Base-by-base conservation (phyloP, 2,329 filamentous ascomycete species). In the Paraphaeosphaeria sporulosa region DNA sequence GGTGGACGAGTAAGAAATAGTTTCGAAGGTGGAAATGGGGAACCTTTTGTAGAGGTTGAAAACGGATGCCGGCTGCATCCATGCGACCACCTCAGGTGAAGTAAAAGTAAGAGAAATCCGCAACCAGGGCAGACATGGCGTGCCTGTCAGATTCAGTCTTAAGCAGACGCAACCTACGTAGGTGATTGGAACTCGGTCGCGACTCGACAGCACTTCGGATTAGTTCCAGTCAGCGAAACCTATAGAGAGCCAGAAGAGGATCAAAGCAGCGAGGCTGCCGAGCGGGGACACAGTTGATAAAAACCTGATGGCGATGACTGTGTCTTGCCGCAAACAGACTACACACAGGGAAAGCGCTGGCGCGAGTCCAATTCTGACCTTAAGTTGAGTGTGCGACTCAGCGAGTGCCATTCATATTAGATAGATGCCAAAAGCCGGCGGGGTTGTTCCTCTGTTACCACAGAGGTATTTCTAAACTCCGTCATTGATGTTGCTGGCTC, bases 101-200 rank as follows among this genome's bases (percentile, higher is more conserved):
- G 38, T 53, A 34, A 32, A 54, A 25, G 51, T 54, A 21, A 54
- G 40, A 30, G 38, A 43, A 17, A n/a, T 43, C 9, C n/a, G 51
- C 25, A 19, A 10, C 36, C 10, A 32, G 21, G 25, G 32, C 15
- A 38, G 23, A 30, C 9, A 46, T 34, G 19, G 40, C 4, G 30
- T 12, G 30, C 30, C 30, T 32, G 2, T 2, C 19, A 30, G 21
- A 13, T 42, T 13, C 17, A 40, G 6, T 40, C 2, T n/a, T n/a
- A 40, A 1, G 17, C 15, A 17, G 38, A 17, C 27, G 30, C 15
- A 10, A 10, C 4, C 7, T 27, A 5, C 3, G 4, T 7, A 44
- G 17, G 36, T 43, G 9, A 43, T 19, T 21, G 15, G 30, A 40
- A n/a, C 6, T 19, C 12, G 15, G 13, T 15, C 13, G 23, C 9